Evolutionary conservation across 257 asterid species (phyloP).

Genomic region (Cordia subcordata): DNA sequence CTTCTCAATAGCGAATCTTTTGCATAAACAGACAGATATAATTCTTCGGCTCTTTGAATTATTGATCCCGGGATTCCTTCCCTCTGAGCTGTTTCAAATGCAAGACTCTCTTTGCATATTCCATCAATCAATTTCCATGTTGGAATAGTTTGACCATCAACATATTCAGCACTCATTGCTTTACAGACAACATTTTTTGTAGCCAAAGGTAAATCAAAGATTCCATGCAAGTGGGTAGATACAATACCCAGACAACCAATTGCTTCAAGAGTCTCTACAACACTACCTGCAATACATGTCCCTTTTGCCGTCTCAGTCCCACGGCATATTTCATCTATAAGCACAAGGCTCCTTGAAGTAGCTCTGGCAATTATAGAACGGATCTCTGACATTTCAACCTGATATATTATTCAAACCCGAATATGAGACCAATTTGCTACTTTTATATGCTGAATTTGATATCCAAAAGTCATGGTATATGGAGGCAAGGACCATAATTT

Average conservation of each 20-base stretch:
- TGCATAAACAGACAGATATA: slow-evolving; percentile 54
- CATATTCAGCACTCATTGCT: slow-evolving; percentile 79
- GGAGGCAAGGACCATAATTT: too few species aligned
- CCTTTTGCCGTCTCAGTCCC: slow-evolving; percentile 99
- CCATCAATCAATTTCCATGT: slow-evolving; percentile 89
- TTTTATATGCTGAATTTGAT: not conserved
- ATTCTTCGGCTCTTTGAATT: slow-evolving; percentile 67
- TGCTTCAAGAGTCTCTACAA: slow-evolving; percentile 74
- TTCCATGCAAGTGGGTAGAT: slow-evolving; percentile 95
- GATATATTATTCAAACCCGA: slow-evolving; percentile 10
- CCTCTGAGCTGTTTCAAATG: slow-evolving; percentile 90
- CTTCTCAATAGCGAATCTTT: slow-evolving; percentile 19
- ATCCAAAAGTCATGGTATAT: too few species aligned
- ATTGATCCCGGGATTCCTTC: slow-evolving; percentile 77
- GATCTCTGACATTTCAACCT: slow-evolving; percentile 98
- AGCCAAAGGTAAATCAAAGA: slow-evolving; percentile 68
- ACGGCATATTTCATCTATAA: slow-evolving; percentile 91
- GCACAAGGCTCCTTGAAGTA: slow-evolving; percentile 86
- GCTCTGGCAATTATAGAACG: slow-evolving; percentile 72
- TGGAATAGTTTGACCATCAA: slow-evolving; percentile 58
- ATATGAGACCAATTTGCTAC: not conserved
- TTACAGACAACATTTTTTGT: slow-evolving; percentile 47
- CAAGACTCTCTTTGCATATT: slow-evolving; percentile 90
- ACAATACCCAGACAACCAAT: slow-evolving; percentile 73
- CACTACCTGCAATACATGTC: slow-evolving; percentile 95